Evolutionary conservation across 2,329 filamentous ascomycete genomes (phyloP).

Genomic region (Fusarium armeniacum): DNA sequence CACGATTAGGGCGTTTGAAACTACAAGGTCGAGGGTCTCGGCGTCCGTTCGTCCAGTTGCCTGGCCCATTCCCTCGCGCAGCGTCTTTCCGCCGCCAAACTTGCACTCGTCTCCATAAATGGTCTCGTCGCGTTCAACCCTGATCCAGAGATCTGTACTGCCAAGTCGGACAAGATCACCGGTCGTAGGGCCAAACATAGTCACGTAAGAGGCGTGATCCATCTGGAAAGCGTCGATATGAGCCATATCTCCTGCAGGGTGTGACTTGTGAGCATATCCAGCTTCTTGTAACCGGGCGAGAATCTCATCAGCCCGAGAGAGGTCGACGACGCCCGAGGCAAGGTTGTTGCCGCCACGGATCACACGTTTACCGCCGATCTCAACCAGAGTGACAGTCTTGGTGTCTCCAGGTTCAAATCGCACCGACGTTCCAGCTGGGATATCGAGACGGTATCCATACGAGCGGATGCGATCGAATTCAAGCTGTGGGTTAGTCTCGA

Average conservation of each 20-base stretch:
- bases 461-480: conserved; percentile 87
- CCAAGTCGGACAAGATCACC: conserved; percentile 88
- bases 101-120: conserved; percentile 93
- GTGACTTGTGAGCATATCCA: conserved; percentile 83
- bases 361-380: conserved; percentile 84
- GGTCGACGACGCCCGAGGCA: conserved; percentile 79
- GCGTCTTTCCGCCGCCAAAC: conserved; percentile 93
- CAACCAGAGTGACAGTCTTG: conserved; percentile 89
- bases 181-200: conserved; percentile 93
- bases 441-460: conserved; percentile 89
- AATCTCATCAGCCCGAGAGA: conserved; percentile 74
- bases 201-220: conserved; percentile 82
- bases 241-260: conserved; percentile 68
- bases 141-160: conserved; percentile 88
- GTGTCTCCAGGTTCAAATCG: conserved; percentile 94
- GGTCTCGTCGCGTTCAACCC: conserved; percentile 88
- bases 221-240: conserved; percentile 76
- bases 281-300: conserved; percentile 75
- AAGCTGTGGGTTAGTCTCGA: conserved; percentile 92
- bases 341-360: conserved; percentile 89
- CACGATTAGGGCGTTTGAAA: conserved; percentile 90
- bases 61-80: conserved; percentile 96
- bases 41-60: conserved; percentile 80
- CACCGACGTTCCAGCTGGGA: conserved; percentile 90
- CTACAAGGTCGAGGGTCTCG: conserved; percentile 84